Conservation (phyloP, 495 filamentous ascomycete species). For the Penicillium steckii region DNA sequence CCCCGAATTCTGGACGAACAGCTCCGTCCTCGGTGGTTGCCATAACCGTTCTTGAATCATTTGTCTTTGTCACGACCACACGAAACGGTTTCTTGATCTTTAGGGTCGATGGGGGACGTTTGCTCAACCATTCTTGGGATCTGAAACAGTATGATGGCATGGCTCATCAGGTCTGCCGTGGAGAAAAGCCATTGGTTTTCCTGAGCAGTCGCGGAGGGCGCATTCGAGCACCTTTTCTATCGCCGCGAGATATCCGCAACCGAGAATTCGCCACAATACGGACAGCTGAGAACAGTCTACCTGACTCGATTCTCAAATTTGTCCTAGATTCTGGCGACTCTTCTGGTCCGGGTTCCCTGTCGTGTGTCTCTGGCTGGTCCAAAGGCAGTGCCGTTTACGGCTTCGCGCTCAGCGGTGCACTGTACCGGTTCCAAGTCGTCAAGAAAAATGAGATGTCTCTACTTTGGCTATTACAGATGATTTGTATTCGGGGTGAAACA, state of each 20-base stretch:
- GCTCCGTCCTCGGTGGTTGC: conserved; percentile 43
- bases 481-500: conserved; percentile 42
- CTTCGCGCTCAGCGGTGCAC: conserved; percentile 61
- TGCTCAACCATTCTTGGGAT: conserved; percentile 35
- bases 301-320: conserved; percentile 34
- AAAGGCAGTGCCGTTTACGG: conserved; percentile 44
- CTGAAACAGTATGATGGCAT: conserved; percentile 36
- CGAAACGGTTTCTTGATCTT: conserved; percentile 42
- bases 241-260: conserved; percentile 9
- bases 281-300: conserved; percentile 30
- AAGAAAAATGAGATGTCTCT: conserved; percentile 55
- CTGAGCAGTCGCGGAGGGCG: conserved; percentile 30
- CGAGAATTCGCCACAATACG: conserved; percentile 6
- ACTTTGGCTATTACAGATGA: conserved; percentile 60
- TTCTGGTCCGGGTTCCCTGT: background rate
- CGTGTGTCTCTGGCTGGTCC: background rate
- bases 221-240: conserved; percentile 26
- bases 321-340: conserved; percentile 5
- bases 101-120: conserved; percentile 28
- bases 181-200: conserved; percentile 15
- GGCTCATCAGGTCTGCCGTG: conserved; percentile 33
- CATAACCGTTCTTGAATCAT: conserved; percentile 37
- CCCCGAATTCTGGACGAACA: conserved; percentile 23
- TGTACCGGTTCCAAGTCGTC: conserved; percentile 61
- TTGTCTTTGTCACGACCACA: conserved; percentile 45